Base-by-base conservation (phyloP, 192 early-diverging fungal genomes). In the Physocladia obscura region DNA sequence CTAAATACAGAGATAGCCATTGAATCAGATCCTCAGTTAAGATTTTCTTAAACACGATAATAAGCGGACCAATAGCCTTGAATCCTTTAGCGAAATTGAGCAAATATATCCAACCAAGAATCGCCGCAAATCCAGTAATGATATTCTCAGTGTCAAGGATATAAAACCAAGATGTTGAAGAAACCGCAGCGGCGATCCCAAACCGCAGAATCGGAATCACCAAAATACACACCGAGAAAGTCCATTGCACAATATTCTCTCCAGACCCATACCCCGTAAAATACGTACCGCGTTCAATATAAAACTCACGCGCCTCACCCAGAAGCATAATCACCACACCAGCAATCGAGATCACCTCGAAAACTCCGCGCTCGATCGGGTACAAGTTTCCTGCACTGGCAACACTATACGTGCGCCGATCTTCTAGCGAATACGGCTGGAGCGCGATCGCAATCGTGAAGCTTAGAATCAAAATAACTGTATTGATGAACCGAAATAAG, bases 71-170 rank as follows among this genome's bases (percentile, higher is more conserved):
- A 47, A 73, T 27, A 2, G 21, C 24, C 2, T 44, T 27, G 27
- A 56, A 67, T 1, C 62, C 71, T 56, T 73, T 73, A 26, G 54
- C n/a, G 48, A 73, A 73, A 26, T 27, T 26, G 22, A 73, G 62
- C 19, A 73, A 19, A 49, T 59, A 58, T 8, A 73, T 44, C 62
- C 71, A 73, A 0, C 71, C 55, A 1, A 67, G 17, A 32, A 73
- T 73, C 6, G 39, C 71, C 1, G 36, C 62, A 6, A 73, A 15
- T 26, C 62, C 62, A 8, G 67, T 30, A 6, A 73, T 4, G 17
- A 62, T 34, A 27, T 73, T 73, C 36, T 73, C 71, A 15, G 27
- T 19, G 55, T 69, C 55, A n/a, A 56, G 35, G 13, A 69, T 34
- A 59, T 59, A 59, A 24, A 17, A 26, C 57, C 57, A 59, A 29